Evolutionary conservation across 2,329 filamentous ascomycete genomes (phyloP).

Genomic region (Cladosporium oxysporum): DNA sequence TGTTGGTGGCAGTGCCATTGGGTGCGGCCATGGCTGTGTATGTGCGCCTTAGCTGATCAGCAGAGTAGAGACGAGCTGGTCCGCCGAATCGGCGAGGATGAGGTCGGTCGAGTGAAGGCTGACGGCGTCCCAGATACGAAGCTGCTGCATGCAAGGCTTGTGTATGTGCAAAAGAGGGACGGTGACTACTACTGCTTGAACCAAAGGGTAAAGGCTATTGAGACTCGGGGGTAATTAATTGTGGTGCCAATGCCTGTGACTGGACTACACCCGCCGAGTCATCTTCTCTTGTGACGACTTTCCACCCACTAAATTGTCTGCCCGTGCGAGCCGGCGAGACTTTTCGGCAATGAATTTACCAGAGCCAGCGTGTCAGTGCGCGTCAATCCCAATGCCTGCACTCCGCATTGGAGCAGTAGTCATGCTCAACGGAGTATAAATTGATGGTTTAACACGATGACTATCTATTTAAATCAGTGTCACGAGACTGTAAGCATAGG

Average conservation of each 20-base stretch:
- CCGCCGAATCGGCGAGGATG: conserved; percentile 30
- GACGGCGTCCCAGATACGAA: conserved; percentile 34
- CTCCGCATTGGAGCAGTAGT: background rate
- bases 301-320: background rate
- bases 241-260: conserved; percentile 8
- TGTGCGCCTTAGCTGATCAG: conserved; percentile 29
- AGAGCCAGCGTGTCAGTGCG: background rate
- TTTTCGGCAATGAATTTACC: conserved; percentile 16
- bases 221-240: conserved; percentile 5
- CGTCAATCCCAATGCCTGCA: background rate
- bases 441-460: background rate
- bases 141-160: conserved; percentile 32
- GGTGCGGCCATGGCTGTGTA: conserved; percentile 23
- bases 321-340: conserved; percentile 3
- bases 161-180: background rate
- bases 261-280: conserved; percentile 9
- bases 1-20: conserved; percentile 28
- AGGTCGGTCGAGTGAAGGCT: conserved; percentile 31
- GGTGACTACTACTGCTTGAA: background rate
- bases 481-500: background rate
- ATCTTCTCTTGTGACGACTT: conserved; percentile 15
- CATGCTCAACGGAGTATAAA: background rate
- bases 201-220: background rate
- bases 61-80: conserved; percentile 30
- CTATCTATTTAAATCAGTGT: background rate